Base-by-base conservation (phyloP, 192 early-diverging fungal genomes). In the Chytriomyces confervae region DNA sequence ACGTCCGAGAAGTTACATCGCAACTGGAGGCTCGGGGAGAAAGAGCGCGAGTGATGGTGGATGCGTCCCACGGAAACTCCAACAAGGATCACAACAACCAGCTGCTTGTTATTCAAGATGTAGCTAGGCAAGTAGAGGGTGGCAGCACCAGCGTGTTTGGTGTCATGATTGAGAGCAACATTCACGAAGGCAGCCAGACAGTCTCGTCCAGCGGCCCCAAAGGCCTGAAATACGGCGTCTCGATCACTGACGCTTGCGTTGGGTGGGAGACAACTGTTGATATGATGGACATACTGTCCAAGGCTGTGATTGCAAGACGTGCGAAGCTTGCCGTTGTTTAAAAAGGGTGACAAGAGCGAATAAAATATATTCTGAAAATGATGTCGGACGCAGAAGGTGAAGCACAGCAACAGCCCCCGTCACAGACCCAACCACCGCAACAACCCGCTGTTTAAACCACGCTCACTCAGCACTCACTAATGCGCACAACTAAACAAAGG, bases 201-300 rank as follows among this genome's bases (percentile, higher is more conserved):
- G 88, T 98, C 7, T 57, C 86, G 29, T 87, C 89, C 76, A 88
- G 91, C 62, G 84, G 84, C 10, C 72, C 77, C 9, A 10, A 82
- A 5, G 86, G 24, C 13, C 85, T 98, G 62, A 90, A 88, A 78
- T 97, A 97, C 80, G 97, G 97, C 72, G 89, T 94, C 78, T 90
- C 87, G 70, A 95, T 98, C 81, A 98, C 97, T 4, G 97, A 98
- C 79, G 97, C 95, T 7, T 98, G 97, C 79, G 89, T 98, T 65
- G 83, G 88, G 81, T 97, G 93, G 92, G 90, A 91, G 13, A 89
- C 90, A 50, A 98, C 96, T 11, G 88, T 92, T 48, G 83, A 82
- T 13, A 91, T 96, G 84, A 84, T 98, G 50, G 82, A 89, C 48
- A 81, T 91, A 75, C 88, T 98, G 65, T 92, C 94, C 6, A 85